Conservation (phyloP, 2,329 filamentous ascomycete species). For the Scedosporium aurantiacum region DNA sequence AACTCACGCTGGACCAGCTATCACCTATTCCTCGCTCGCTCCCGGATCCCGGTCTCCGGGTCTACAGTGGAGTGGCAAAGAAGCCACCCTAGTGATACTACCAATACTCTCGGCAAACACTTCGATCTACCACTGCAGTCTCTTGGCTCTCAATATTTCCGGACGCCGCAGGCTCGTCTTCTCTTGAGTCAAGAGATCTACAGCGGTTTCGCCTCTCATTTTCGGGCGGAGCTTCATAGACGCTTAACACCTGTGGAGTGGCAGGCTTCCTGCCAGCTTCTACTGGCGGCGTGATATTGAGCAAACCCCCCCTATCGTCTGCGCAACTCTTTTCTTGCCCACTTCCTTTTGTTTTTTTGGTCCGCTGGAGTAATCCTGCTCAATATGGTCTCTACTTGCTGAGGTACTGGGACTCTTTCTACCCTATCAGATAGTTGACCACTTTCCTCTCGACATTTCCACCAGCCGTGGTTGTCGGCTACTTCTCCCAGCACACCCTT, state of each 20-base stretch:
- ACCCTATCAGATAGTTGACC: background rate
- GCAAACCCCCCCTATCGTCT: background rate
- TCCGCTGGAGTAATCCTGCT: background rate
- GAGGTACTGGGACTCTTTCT: background rate
- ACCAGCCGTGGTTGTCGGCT: background rate
- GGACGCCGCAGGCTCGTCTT: background rate
- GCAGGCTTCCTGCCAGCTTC: constrained; percentile 3
- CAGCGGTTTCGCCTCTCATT: background rate
- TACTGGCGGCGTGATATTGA: background rate
- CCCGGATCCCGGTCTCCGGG: constrained; percentile 84
- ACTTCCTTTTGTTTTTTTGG: background rate
- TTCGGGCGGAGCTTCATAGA: background rate
- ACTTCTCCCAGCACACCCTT: background rate
- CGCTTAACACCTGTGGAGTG: background rate
- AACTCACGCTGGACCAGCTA: constrained; percentile 16
- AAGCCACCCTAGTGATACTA: constrained; percentile 79
- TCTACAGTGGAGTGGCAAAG: constrained; percentile 93
- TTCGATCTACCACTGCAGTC: background rate
- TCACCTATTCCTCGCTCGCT: constrained; percentile 45
- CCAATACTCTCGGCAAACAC: background rate
- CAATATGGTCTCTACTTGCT: constrained; percentile 5
- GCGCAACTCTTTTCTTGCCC: background rate
- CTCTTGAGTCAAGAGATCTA: background rate
- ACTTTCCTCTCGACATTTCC: background rate
- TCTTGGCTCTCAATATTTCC: background rate